Evolutionary conservation across 176 grass and related monocot genomes (phyloP).

Genomic region (Ampelocalamus luodianensis): DNA sequence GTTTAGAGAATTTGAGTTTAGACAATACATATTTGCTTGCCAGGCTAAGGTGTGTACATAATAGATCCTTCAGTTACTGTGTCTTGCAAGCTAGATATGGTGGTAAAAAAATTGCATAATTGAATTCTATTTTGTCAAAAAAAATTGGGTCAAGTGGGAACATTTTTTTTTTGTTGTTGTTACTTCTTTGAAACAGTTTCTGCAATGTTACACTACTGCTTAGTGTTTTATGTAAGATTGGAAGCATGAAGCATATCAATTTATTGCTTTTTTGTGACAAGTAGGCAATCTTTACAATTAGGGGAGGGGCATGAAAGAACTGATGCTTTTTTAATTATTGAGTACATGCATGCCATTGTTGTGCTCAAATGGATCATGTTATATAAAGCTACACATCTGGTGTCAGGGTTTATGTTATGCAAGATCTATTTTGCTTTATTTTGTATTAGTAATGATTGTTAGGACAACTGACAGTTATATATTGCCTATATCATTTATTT

Average conservation of each 20-base stretch:
- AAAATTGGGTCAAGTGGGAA: neutral
- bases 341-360: conserved; percentile 15
- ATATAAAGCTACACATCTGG: neutral
- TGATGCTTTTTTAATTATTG: neutral
- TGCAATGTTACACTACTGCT: conserved; percentile 32
- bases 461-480: neutral
- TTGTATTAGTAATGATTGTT: conserved; percentile 6
- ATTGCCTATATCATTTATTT: conserved; percentile 35
- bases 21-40: conserved; percentile 99
- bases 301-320: conserved; percentile 11
- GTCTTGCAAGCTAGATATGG: conserved; percentile 24
- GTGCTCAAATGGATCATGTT: conserved; percentile 26
- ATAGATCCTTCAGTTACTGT: conserved; percentile 23
- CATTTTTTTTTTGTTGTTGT: neutral
- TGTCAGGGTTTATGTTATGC: neutral
- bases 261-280: conserved; percentile 20
- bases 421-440: neutral
- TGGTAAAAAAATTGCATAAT: neutral
- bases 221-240: conserved; percentile 2
- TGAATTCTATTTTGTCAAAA: neutral
- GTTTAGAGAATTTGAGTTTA: conserved; percentile 98
- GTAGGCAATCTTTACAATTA: conserved; percentile 8
- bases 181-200: conserved; percentile 17
- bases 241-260: neutral
- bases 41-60: conserved; percentile 81